Evolutionary conservation across 129 eudicot species (phyloP).

Genomic region (Sambucus nigra): DNA sequence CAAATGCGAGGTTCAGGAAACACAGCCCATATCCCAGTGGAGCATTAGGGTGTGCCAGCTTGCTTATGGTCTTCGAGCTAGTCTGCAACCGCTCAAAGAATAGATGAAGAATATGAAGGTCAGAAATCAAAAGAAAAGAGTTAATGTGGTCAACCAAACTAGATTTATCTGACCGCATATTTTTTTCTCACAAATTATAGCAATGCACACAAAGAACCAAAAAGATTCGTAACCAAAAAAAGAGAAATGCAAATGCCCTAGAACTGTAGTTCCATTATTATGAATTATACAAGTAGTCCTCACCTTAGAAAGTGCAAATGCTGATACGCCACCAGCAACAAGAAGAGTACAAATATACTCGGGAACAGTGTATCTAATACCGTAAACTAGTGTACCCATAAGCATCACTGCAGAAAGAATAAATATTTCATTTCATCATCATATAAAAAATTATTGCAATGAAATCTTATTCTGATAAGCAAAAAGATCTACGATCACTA

Average conservation of each 20-base stretch:
- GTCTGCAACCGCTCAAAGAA: constrained; percentile 42
- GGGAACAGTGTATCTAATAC: constrained; percentile 76
- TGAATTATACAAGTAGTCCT: constrained; percentile 6
- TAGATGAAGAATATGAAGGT: neutral
- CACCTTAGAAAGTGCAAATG: constrained; percentile 85
- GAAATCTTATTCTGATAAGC: neutral
- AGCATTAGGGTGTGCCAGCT: constrained; percentile 88
- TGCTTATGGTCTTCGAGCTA: constrained; percentile 95
- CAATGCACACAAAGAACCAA: neutral
- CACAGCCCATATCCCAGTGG: constrained; percentile 94
- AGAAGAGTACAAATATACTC: constrained; percentile 87
- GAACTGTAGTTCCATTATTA: neutral
- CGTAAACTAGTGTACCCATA: constrained; percentile 93
- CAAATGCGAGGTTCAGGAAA: constrained; percentile 88
- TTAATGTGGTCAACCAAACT: neutral
- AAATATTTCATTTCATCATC: neutral
- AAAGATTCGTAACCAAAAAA: constrained; percentile 10
- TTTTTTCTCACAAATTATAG: neutral
- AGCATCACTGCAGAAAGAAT: constrained; percentile 69
- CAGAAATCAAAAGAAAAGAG: neutral
- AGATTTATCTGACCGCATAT: constrained; percentile 4
- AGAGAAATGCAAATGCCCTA: neutral
- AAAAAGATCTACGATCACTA: neutral
- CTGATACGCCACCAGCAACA: constrained; percentile 96
- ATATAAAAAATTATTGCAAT: neutral